Conservation (phyloP, 768 basidiomycete species). For the Russula sp. region DNA sequence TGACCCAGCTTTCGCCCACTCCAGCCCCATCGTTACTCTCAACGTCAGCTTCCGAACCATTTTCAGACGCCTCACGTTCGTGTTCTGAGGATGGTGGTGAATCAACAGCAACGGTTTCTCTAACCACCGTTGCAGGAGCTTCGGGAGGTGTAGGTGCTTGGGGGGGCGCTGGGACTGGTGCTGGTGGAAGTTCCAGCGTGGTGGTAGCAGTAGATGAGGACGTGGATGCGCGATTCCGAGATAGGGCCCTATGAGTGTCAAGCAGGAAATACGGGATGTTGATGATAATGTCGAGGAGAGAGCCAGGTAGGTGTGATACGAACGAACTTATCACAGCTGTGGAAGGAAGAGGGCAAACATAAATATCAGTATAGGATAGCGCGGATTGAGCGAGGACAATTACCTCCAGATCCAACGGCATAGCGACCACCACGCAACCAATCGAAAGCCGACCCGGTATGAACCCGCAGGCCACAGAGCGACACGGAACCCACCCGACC, state of each 20-base stretch:
- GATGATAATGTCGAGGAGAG: slow-evolving; percentile 57
- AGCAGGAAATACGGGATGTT: slow-evolving; percentile 60
- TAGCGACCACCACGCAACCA: slow-evolving; percentile 63
- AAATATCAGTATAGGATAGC: neutral
- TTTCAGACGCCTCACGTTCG: slow-evolving; percentile 34
- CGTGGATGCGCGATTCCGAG: slow-evolving; percentile 41
- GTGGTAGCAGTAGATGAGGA: slow-evolving; percentile 19
- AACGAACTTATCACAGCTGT: slow-evolving; percentile 63
- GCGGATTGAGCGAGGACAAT: slow-evolving; percentile 21
- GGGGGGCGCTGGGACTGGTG: neutral
- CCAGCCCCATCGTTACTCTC: slow-evolving; percentile 54
- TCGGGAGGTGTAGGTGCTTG: slow-evolving; percentile 26
- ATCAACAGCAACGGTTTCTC: slow-evolving; percentile 15
- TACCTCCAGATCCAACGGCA: slow-evolving; percentile 75
- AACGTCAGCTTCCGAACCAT: slow-evolving; percentile 57
- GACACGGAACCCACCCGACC: slow-evolving; percentile 41
- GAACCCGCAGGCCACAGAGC: slow-evolving; percentile 38
- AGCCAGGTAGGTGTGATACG: slow-evolving; percentile 61
- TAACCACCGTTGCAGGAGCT: neutral
- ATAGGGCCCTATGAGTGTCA: slow-evolving; percentile 51
- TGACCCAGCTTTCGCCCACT: slow-evolving; percentile 66
- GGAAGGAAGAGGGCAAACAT: slow-evolving; percentile 15
- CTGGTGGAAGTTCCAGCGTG: slow-evolving; percentile 11
- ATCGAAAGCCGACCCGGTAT: slow-evolving; percentile 42
- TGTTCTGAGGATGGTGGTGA: slow-evolving; percentile 21